Percentiles rank a stretch among this genome's conserved stretches.
Evolutionary conservation across 257 asterid species (phyloP).

Genomic region (Rhazya stricta): DNA sequence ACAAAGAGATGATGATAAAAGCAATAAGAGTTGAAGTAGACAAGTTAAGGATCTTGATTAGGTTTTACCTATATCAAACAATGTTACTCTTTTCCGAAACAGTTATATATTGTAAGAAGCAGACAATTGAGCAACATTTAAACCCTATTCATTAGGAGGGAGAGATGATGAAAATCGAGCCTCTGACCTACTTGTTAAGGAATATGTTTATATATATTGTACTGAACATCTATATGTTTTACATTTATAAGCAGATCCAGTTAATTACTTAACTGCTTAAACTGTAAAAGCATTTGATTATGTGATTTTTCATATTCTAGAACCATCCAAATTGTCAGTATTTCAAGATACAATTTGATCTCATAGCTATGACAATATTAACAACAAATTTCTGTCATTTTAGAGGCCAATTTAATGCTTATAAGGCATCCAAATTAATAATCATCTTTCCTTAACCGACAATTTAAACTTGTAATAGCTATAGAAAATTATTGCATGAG

Average conservation of each 20-base stretch:
- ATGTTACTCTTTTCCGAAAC: background rate
- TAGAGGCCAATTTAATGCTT: background rate
- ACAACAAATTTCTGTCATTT: background rate
- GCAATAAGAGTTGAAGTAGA: slow-evolving; percentile 19
- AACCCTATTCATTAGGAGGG: too few species aligned
- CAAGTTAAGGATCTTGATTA: slow-evolving; percentile 20
- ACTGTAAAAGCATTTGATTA: too few species aligned
- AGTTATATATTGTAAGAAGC: background rate
- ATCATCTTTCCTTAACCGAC: background rate
- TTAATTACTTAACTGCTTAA: too few species aligned
- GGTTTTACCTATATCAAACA: slow-evolving; percentile 19
- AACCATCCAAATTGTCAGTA: background rate
- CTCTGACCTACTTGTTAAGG: too few species aligned
- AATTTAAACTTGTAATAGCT: background rate
- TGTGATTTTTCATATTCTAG: too few species aligned
- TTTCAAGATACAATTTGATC: background rate
- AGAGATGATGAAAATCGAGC: too few species aligned
- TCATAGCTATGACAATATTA: background rate
- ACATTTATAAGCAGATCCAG: too few species aligned
- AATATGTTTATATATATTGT: too few species aligned
- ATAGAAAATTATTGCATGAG: slow-evolving; percentile 9
- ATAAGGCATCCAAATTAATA: too few species aligned
- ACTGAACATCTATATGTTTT: too few species aligned
- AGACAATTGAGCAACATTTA: background rate
- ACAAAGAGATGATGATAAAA: slow-evolving; percentile 52